Evolutionary conservation across 2,329 filamentous ascomycete species (phyloP), one percentile per base, ranked within the genome.

Genomic region (Fusarium citri): DNA sequence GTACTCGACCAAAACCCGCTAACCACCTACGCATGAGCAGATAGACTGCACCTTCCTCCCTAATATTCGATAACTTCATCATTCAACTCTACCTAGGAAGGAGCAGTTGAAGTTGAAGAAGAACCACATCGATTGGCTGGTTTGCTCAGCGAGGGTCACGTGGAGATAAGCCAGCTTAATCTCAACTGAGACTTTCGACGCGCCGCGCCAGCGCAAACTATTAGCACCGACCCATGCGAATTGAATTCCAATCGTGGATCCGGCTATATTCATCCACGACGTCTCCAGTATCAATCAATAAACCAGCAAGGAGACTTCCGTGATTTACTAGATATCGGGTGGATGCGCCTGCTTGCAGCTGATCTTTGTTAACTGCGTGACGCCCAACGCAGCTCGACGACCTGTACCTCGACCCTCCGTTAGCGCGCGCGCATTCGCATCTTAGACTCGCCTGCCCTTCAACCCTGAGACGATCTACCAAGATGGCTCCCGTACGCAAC

Each of bases 401-500:
- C 31, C 22, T 26, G n/a, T 22, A 45, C 37, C 43, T n/a, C 42
- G 12, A 37, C 34, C 54, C 20, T 50, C 30, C 42, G 22, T 53
- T 66, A 41, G 43, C 49, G 56, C 51, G 56, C 51, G 45, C 66
- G 43, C 55, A 66, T 43, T 53, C 30, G 61, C 26, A 62, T 59
- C 41, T 45, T 50, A 23, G 49, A 51, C 30, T 46, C 55, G 65
- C 34, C 48, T 50, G 48, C 43, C 48, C 28, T 60, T 34, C 42
- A 47, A 28, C 34, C 30, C 31, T 18, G 43, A 55, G 16, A 42
- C 47, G 26, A 56, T 46, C 59, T 34, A 54, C 41, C 69, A 74
- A 53, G 40, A 80, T 80, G 79, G 77, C 77, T 34, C 76, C 78
- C 49, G 72, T 78, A 54, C 74, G 77, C 51, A 77, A 77, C 66